These are phyloP conservation scores for Phyllosticta capitalensis DNA, from an alignment of 2,329 filamentous ascomycete genomes.

Conservation along the genomic window DNA sequence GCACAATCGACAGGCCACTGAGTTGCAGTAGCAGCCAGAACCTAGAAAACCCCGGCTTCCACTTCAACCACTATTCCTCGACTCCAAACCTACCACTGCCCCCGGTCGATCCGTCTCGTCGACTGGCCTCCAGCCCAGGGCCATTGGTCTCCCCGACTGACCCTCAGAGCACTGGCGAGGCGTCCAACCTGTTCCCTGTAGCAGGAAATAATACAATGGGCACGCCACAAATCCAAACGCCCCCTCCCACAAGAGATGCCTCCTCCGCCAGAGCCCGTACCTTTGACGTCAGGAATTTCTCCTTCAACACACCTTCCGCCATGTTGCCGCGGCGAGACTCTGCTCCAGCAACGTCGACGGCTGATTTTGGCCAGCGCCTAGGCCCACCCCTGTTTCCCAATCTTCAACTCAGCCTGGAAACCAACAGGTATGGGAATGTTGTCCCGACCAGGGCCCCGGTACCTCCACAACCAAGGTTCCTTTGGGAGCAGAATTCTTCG, in stretches of 20 bases:
- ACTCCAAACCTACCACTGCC: constrained; percentile 46
- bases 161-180: neutral
- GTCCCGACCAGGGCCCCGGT: constrained; percentile 48
- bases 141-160: constrained; percentile 20
- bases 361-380: constrained; percentile 16
- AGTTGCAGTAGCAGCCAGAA: constrained; percentile 26
- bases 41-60: constrained; percentile 38
- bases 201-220: constrained; percentile 22
- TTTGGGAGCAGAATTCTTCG: constrained; percentile 23
- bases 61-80: constrained; percentile 53
- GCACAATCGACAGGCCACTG: constrained; percentile 24
- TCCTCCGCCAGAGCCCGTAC: constrained; percentile 40
- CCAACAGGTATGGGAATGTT: constrained; percentile 44
- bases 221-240: constrained; percentile 48
- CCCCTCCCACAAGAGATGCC: constrained; percentile 49
- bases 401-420: constrained; percentile 49
- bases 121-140: constrained; percentile 49
- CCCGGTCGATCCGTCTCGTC: constrained; percentile 50
- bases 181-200: neutral
- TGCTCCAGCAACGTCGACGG: constrained; percentile 10
- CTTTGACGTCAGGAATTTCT: constrained; percentile 12
- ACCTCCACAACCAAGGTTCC: constrained; percentile 40
- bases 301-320: constrained; percentile 7
- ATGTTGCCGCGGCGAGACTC: constrained; percentile 7
- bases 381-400: constrained; percentile 39